Evolutionary conservation across 306 rosid genomes (phyloP).

Genomic region (Biancaea sappan): DNA sequence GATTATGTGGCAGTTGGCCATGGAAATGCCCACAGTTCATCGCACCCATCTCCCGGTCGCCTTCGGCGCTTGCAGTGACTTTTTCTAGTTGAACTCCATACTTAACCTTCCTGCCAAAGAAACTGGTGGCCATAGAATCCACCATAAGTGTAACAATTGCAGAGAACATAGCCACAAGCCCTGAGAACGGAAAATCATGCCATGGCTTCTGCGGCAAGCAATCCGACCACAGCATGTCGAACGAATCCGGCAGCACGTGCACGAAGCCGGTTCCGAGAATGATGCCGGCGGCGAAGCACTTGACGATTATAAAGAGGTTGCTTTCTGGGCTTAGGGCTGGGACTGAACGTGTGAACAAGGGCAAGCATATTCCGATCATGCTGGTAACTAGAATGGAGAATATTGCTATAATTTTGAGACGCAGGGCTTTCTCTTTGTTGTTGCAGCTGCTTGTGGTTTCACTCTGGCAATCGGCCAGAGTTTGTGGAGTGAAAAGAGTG

Average conservation of each 20-base stretch:
- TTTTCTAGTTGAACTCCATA: conserved; percentile 33
- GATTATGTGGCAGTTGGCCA: conserved; percentile 33
- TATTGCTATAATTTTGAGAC: conserved; percentile 64
- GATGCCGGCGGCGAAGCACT: conserved; percentile 68
- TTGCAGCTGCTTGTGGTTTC: conserved; percentile 43
- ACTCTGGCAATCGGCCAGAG: conserved; percentile 36
- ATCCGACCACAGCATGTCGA: conserved; percentile 55
- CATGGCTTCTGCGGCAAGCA: conserved; percentile 68
- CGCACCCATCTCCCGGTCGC: neutral
- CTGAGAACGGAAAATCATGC: conserved; percentile 74
- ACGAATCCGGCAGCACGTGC: conserved; percentile 81
- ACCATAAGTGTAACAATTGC: conserved; percentile 66
- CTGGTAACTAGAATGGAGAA: conserved; percentile 59
- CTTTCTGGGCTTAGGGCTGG: conserved; percentile 62
- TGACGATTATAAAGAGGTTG: conserved; percentile 55
- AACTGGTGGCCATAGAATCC: conserved; percentile 65
- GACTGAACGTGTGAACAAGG: conserved; percentile 52
- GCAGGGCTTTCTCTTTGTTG: conserved; percentile 48
- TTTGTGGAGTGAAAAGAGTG: conserved; percentile 31
- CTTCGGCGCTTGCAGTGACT: neutral
- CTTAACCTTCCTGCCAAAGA: conserved; percentile 37
- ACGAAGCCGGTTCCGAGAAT: conserved; percentile 76
- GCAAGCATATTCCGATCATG: conserved; percentile 59
- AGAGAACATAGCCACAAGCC: conserved; percentile 72
- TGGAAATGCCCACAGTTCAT: conserved; percentile 42